Base-by-base conservation (phyloP, 164 flowering plant species). In the Malania oleifera region DNA sequence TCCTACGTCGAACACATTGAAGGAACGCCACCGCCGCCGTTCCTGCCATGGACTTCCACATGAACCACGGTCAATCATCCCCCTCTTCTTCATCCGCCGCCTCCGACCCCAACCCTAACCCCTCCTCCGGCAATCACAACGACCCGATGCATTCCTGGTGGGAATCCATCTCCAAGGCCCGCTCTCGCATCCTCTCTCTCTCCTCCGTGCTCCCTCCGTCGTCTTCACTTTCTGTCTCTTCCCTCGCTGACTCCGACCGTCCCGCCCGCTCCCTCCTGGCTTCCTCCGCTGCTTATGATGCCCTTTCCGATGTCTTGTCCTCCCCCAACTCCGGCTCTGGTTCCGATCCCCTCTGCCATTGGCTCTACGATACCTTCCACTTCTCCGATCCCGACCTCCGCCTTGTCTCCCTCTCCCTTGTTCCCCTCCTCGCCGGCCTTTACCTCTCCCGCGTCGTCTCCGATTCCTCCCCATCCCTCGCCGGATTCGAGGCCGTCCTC, bases 361-460 rank as follows among this genome's bases (percentile, higher is more conserved):
- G 98, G 98, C 89, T 93, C 37, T 93, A 93, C 75, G 98, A 90
- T 26, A 90, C 97, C 27, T 85, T 70, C 69, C 92, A 76, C 48
- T 77, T 87, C 52, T 70, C 85, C 59, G 95, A 93, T 34, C 77
- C 86, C 13, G 87, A 85, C n/a, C 95, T 93, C 46, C 88, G 87
- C 27, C 89, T 89, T 52, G 77, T 90, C 40, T 96, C 86, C n/a
- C 76, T 86, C 66, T 77, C 97, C 28, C 86, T 78, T 61, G 61
- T 93, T 25, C 98, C 98, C 10, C 73, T 87, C 12, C 64, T 93
- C 59, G 25, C 83, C 48, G 79, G 84, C 62, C 53, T 83, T 39
- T 93, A 93, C 69, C 86, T 93, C 64, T 77, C 91, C 52, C 83
- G 90, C 14, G 39, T 86, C 64, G 70, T 79, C 72, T 40, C 79